Percentiles rank a stretch among this genome's conserved stretches.
Evolutionary conservation across 768 basidiomycete genomes (phyloP).

Genomic region (Amyloporia xantha): DNA sequence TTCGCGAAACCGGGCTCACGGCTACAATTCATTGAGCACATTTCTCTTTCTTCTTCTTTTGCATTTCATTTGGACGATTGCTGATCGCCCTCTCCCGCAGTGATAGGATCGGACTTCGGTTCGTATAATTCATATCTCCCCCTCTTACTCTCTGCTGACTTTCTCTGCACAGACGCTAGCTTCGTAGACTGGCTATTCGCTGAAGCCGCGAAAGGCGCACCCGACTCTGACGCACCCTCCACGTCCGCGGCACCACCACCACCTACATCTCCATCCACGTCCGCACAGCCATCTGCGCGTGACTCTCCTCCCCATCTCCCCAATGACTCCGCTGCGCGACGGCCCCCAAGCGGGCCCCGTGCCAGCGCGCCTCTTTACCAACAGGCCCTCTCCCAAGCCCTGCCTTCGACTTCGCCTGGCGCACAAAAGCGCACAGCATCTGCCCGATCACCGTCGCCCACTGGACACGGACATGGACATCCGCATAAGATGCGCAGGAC

Average conservation of each 20-base stretch:
- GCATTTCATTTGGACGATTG: no score
- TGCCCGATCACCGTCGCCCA: slow-evolving; percentile 58
- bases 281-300: slow-evolving; percentile 24
- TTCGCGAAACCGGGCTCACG: no score
- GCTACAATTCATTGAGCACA: no score
- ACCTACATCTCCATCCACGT: slow-evolving; percentile 21
- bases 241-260: slow-evolving; percentile 32
- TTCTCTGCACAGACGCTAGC: slow-evolving; percentile 48
- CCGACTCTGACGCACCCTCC: slow-evolving; percentile 40
- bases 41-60: no score
- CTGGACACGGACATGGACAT: slow-evolving; percentile 49
- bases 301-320: slow-evolving; percentile 27
- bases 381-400: slow-evolving; percentile 63
- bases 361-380: slow-evolving; percentile 54
- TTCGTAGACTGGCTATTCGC: slow-evolving; percentile 89
- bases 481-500: slow-evolving; percentile 65
- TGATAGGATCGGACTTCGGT: slow-evolving; percentile 84
- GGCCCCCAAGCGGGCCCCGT: slow-evolving; percentile 43
- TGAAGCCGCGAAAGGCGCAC: slow-evolving; percentile 67
- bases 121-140: slow-evolving; percentile 26
- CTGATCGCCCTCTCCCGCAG: slow-evolving; percentile 25
- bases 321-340: slow-evolving; percentile 34
- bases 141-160: slow-evolving; percentile 1
- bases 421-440: slow-evolving; percentile 62
- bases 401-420: slow-evolving; percentile 41